These are phyloP conservation scores for Penicillium sp. DNA, from an alignment of 2,329 filamentous ascomycete species.

Conservation along the genomic window DNA sequence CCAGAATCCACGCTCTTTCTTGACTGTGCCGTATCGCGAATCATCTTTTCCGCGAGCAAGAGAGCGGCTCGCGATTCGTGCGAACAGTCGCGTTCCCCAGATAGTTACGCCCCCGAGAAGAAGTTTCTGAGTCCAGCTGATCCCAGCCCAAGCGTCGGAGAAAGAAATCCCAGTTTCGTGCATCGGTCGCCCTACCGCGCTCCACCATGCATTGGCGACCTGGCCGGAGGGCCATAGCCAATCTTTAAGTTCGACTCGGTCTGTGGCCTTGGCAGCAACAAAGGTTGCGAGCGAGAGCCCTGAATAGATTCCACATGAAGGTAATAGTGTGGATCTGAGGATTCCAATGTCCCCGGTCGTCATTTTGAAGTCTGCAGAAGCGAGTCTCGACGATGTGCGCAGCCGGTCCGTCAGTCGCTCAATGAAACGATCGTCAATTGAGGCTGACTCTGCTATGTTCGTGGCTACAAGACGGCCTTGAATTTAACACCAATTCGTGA, in stretches of 20 bases:
- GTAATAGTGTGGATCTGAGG: slow-evolving; percentile 53
- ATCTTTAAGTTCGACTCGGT: slow-evolving; percentile 61
- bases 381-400: background rate
- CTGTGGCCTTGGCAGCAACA: slow-evolving; percentile 50
- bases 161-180: slow-evolving; percentile 47
- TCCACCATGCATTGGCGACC: slow-evolving; percentile 61
- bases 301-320: slow-evolving; percentile 55
- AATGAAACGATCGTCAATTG: slow-evolving; percentile 1
- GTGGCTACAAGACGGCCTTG: background rate
- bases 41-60: slow-evolving; percentile 55
- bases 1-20: slow-evolving; percentile 57
- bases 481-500: background rate
- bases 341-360: slow-evolving; percentile 47
- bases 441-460: background rate
- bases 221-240: slow-evolving; percentile 57
- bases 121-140: slow-evolving; percentile 56
- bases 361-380: slow-evolving; percentile 1
- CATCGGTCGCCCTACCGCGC: slow-evolving; percentile 54
- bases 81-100: slow-evolving; percentile 58
- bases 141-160: slow-evolving; percentile 45
- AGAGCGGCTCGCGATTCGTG: slow-evolving; percentile 52
- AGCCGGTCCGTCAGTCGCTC: background rate
- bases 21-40: slow-evolving; percentile 53
- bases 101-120: slow-evolving; percentile 56
- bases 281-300: slow-evolving; percentile 54